Evolutionary conservation across 345 rosid species (phyloP).

Genomic region (Camelina sativa): DNA sequence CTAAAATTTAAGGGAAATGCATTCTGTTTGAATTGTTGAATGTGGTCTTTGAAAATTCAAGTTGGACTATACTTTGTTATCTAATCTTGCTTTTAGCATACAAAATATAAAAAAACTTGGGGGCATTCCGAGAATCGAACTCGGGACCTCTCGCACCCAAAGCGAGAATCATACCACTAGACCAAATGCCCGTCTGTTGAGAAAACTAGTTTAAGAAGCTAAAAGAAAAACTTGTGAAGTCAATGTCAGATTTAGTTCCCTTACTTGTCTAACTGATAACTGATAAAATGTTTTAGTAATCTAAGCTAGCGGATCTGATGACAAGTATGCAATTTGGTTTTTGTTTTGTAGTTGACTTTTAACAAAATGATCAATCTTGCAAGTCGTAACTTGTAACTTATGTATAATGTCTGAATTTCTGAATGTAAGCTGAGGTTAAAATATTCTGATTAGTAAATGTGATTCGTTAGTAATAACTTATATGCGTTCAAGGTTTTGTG

Average conservation of each 20-base stretch:
- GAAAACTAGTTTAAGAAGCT: background rate
- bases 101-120: background rate
- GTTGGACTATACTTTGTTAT: background rate
- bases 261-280: background rate
- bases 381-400: background rate
- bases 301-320: constrained; percentile 7
- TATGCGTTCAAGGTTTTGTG: background rate
- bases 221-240: constrained; percentile 5
- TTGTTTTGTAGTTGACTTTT: constrained; percentile 11
- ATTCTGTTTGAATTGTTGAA: background rate
- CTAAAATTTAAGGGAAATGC: background rate
- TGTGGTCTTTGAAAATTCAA: background rate
- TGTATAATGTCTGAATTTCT: background rate
- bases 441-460: background rate
- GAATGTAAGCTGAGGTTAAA: background rate
- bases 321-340: background rate
- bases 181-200: constrained; percentile 67
- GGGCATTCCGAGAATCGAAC: constrained; percentile 76
- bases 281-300: constrained; percentile 9
- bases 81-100: background rate
- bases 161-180: constrained; percentile 88
- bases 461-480: background rate
- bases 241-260: constrained; percentile 14
- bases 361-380: constrained; percentile 2
- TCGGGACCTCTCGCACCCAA: constrained; percentile 89